These are phyloP conservation scores for Blastomyces gilchristii DNA, from an alignment of 2,329 filamentous ascomycete genomes.

Conservation along the genomic window DNA sequence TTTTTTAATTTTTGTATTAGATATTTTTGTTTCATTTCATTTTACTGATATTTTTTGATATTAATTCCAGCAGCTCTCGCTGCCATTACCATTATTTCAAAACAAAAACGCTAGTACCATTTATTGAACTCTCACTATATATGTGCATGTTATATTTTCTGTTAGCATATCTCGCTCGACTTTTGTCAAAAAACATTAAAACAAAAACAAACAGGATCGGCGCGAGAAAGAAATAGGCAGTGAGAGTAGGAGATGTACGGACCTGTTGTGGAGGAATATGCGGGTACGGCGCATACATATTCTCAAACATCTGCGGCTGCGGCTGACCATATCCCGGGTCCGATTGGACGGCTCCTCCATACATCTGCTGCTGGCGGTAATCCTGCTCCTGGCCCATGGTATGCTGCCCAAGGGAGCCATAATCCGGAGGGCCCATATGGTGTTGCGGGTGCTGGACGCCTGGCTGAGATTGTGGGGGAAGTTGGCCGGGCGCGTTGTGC, in stretches of 20 bases:
- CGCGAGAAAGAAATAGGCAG: background rate
- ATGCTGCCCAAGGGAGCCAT: conserved; percentile 53
- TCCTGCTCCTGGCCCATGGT: conserved; percentile 59
- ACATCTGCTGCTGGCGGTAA: conserved; percentile 75
- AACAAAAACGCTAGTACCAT: background rate
- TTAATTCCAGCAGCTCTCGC: background rate
- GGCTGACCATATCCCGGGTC: conserved; percentile 69
- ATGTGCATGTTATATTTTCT: no score
- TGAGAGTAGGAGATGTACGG: conserved; percentile 27
- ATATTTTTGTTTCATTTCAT: background rate
- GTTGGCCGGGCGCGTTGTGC: conserved; percentile 21
- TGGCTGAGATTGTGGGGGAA: conserved; percentile 29
- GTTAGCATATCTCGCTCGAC: background rate
- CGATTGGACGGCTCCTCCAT: conserved; percentile 65
- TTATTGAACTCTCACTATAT: background rate
- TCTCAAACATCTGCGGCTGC: conserved; percentile 66
- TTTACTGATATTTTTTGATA: background rate
- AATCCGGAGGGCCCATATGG: conserved; percentile 43
- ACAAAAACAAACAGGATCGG: background rate
- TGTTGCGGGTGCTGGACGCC: conserved; percentile 45
- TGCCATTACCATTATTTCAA: background rate
- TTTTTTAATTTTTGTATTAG: background rate
- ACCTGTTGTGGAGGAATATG: conserved; percentile 76
- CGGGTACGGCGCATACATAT: conserved; percentile 70
- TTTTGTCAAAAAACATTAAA: background rate